These are phyloP conservation scores for Wallacemonas collosoma DNA, from an alignment of 208 protist genomes.

Conservation along the genomic window DNA sequence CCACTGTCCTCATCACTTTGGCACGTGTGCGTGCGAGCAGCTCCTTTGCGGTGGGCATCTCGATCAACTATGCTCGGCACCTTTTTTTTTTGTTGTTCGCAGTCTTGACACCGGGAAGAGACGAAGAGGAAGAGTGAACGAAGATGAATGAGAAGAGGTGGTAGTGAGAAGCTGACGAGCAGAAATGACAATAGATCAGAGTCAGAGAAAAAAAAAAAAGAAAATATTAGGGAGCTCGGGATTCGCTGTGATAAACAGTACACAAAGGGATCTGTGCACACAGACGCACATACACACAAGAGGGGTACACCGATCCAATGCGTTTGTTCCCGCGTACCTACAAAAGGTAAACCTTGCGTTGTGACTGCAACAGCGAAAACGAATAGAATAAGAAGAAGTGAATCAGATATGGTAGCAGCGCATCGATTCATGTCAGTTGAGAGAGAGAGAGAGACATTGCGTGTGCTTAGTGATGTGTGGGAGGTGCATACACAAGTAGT, in stretches of 20 bases:
- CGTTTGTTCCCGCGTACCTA: too few species aligned
- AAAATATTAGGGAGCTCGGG: neutral
- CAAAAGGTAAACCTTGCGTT: too few species aligned
- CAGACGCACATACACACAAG: constrained; percentile 4
- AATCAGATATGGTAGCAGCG: too few species aligned
- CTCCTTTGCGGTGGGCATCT: constrained; percentile 28
- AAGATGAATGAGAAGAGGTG: neutral
- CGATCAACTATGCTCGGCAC: neutral
- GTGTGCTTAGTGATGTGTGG: too few species aligned
- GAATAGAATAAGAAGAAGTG: too few species aligned
- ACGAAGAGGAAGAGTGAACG: constrained; percentile 7
- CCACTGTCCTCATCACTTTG: neutral
- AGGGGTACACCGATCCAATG: too few species aligned
- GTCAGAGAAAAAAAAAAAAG: constrained; percentile 5
- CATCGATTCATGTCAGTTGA: too few species aligned
- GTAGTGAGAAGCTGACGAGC: too few species aligned
- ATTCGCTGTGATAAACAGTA: neutral
- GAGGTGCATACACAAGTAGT: too few species aligned
- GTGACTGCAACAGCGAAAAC: too few species aligned
- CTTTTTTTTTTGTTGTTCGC: neutral
- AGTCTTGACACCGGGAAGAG: neutral
- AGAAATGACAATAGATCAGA: too few species aligned
- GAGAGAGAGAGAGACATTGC: too few species aligned
- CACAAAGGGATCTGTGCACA: neutral
- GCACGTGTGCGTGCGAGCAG: constrained; percentile 19